Conservation (phyloP, 768 basidiomycete genomes). For the Panaeolus papilionaceus region DNA sequence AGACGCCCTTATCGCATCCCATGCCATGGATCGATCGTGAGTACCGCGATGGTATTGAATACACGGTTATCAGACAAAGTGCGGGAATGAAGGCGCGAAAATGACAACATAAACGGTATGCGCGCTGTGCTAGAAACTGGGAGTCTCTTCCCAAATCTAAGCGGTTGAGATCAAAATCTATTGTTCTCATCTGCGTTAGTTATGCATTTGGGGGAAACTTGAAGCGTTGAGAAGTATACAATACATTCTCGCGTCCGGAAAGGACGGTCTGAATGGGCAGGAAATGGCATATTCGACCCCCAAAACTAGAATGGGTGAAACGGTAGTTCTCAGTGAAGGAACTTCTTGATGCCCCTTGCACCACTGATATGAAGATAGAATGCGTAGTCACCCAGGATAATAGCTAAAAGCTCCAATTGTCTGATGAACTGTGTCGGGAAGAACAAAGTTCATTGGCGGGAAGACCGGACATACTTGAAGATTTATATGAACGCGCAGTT, state of each 20-base stretch:
- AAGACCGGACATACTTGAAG: background rate
- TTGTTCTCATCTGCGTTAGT: background rate
- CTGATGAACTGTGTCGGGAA: conserved; percentile 5
- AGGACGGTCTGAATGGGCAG: background rate
- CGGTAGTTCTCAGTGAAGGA: background rate
- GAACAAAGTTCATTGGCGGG: background rate
- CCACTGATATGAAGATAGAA: background rate
- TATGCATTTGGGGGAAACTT: background rate
- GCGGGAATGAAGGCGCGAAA: conserved; percentile 10
- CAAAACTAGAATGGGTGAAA: conserved; percentile 1
- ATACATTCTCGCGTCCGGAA: conserved; percentile 9
- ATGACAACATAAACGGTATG: background rate
- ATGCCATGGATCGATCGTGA: conserved; percentile 9
- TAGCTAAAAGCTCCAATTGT: background rate
- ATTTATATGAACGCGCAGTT: conserved; percentile 4
- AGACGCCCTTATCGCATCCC: conserved; percentile 1
- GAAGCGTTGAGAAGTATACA: conserved; percentile 6
- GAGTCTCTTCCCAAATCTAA: conserved; percentile 8
- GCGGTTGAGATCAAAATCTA: conserved; percentile 14
- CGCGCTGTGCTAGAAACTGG: background rate
- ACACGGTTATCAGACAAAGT: conserved; percentile 13
- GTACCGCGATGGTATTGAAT: background rate
- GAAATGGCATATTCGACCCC: background rate
- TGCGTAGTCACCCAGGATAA: background rate
- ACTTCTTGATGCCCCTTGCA: background rate